Base-by-base conservation (phyloP, 805 yeast genomes). In the Candida khao-thaluensis region DNA sequence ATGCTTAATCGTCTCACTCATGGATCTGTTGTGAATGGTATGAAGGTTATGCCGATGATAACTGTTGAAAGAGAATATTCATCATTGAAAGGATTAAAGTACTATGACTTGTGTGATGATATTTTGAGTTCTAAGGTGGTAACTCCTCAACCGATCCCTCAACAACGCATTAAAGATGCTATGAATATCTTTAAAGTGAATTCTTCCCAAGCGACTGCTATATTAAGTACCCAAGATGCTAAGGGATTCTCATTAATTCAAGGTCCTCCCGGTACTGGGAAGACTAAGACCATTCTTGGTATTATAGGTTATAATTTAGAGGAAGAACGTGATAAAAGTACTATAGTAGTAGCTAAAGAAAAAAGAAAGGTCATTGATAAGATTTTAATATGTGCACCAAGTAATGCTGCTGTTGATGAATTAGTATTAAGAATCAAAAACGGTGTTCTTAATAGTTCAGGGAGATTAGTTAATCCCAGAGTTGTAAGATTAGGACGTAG, bases 211-310 rank as follows among this genome's bases (percentile, higher is more conserved):
- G 98, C 98, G 0, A 71, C 64, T 21, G 99, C 99, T 0, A 86
- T 93, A 42, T 71, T 82, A 9, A 86, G 88, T 1, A 76, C 95
- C 0, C 77, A 80, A 21, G 59, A 69, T 17, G 68, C 75, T 7
- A 69, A 70, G 1, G 99, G 99, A 0, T 88, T 93, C 55, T 82
- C 95, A 0, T 69, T 93, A 38, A 90, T 93, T 59, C 99, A 93
- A 64, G 99, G 97, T 42, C 99, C 99, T 0, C 99, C 99, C 0
- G 99, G 99, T 61, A 91, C 98, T 0, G 99, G 99, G 69, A 93
- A 93, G 59, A 95, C 99, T 1, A 95, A 91, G 57, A 93, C 99
- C 0, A 93, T 95, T 63, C 59, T 93, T 31, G 97, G 97, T 17
- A 82, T 91, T 35, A 77, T 91, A 22, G 96, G 97, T 0, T 79